Base-by-base conservation (phyloP, 2,329 filamentous ascomycete genomes). In the Tolypocladium paradoxum region DNA sequence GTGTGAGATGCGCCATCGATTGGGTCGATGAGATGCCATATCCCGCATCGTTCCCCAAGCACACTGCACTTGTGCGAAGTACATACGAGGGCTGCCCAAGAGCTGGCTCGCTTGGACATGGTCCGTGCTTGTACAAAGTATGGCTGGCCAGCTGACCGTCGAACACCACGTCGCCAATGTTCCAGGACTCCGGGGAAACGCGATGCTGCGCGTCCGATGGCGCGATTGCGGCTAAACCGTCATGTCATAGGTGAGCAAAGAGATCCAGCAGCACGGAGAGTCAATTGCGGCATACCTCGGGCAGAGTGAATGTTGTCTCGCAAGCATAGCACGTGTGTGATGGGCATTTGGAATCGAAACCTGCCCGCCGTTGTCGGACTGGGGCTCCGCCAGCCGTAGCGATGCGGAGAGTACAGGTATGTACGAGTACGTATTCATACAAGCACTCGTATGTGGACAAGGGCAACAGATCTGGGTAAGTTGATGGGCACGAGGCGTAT, bases 21-120 rank as follows among this genome's bases (percentile, higher is more conserved):
- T 66, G 63, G 65, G 48, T 57, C 54, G 57, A 65, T 65, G 66
- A 66, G 60, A 61, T 64, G 64, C 64, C 62, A 53, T 55, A 54
- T 49, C 51, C 33, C 50, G 12, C 34, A 3, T 24, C 27, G 4
- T n/a, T 51, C 22, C 33, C 38, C 50, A 6, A n/a, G 47, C 22
- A 34, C 34, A 27, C n/a, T n/a, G n/a, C n/a, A n/a, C n/a, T n/a
- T n/a, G n/a, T n/a, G n/a, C n/a, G n/a, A n/a, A 16, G n/a, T 46
- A 18, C 12, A 18, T 37, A 37, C 35, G n/a, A 12, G 29, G 8
- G 8, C 29, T 29, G 29, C 29, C 8, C 29, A 29, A 29, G 29
- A 5, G 29, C 29, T 29, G 29, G 29, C 29, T 29, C 29, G 29
- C 29, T 29, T n/a, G n/a, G n/a, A n/a, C n/a, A n/a, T n/a, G n/a